Conservation (phyloP, 441 rosid genomes). For the Populus hybrid region DNA sequence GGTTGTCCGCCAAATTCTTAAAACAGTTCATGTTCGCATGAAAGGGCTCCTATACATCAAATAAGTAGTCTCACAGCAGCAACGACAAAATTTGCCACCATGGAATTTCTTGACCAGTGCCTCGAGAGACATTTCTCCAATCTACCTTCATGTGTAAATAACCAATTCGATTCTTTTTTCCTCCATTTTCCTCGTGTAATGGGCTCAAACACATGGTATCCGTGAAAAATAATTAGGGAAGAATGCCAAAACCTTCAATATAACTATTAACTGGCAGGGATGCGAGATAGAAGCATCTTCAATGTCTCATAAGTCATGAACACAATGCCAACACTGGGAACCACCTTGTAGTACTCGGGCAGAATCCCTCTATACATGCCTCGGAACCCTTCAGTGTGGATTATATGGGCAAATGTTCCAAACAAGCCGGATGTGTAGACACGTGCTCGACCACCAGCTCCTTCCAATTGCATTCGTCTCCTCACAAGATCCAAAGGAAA, state of each 20-base stretch:
- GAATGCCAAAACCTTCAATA: not conserved
- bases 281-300: slow-evolving; percentile 47
- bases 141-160: not conserved
- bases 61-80: slow-evolving; percentile 27
- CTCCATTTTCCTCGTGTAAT: not conserved
- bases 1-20: not conserved
- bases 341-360: slow-evolving; percentile 93
- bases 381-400: slow-evolving; percentile 65
- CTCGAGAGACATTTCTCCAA: not conserved
- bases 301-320: slow-evolving; percentile 88
- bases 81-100: slow-evolving; percentile 51
- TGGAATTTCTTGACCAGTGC: slow-evolving; percentile 1
- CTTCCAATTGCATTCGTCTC: slow-evolving; percentile 93
- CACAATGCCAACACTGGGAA: slow-evolving; percentile 86
- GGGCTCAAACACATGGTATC: not conserved
- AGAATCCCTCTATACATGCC: slow-evolving; percentile 93
- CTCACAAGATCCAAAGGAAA: slow-evolving; percentile 95
- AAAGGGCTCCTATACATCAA: slow-evolving; percentile 30
- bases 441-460: slow-evolving; percentile 80
- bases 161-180: not conserved
- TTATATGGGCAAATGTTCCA: slow-evolving; percentile 71
- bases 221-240: not conserved
- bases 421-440: slow-evolving; percentile 67
- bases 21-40: not conserved
- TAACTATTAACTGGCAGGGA: slow-evolving; percentile 23